phyloP scores from a whole-genome alignment of 108 stramenopile species.

The Asterionellopsis glacialis region DNA sequence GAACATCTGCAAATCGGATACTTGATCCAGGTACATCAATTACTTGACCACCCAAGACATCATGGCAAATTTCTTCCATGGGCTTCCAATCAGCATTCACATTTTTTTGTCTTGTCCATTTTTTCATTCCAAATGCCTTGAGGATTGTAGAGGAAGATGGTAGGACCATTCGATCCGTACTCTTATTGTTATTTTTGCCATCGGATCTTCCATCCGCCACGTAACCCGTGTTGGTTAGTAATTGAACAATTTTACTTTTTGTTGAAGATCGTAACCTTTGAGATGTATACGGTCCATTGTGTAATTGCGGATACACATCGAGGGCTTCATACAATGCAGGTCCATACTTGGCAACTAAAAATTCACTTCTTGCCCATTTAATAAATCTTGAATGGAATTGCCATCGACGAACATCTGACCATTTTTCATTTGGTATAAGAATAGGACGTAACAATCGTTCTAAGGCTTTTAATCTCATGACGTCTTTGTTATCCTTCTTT shows the following conservation, averaged over 20 bases:
- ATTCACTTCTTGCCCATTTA: conserved; percentile 70
- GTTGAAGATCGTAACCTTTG: neutral
- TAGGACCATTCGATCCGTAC: conserved; percentile 11
- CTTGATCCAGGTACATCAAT: neutral
- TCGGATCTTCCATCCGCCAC: too few species aligned
- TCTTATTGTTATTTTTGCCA: too few species aligned
- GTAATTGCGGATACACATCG: conserved; percentile 43
- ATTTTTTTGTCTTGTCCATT: conserved; percentile 48
- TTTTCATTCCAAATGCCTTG: conserved; percentile 60
- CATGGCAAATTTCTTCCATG: conserved; percentile 9
- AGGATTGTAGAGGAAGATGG: conserved; percentile 40
- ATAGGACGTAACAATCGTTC: conserved; percentile 57
- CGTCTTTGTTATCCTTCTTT: neutral
- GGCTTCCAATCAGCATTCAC: conserved; percentile 9
- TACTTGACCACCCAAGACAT: conserved; percentile 8
- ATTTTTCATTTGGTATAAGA: conserved; percentile 46
- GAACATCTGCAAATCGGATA: conserved; percentile 9
- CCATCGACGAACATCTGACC: conserved; percentile 41
- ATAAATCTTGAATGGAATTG: conserved; percentile 45
- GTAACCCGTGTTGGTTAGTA: too few species aligned
- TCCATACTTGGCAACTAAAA: conserved; percentile 62
- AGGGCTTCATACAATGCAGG: conserved; percentile 35
- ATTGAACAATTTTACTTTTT: neutral
- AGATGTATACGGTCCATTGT: conserved; percentile 13
- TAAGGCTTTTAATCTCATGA: conserved; percentile 36